These are phyloP conservation scores for Pulveroboletus sp. DNA, from an alignment of 768 basidiomycete species.

Conservation along the genomic window DNA sequence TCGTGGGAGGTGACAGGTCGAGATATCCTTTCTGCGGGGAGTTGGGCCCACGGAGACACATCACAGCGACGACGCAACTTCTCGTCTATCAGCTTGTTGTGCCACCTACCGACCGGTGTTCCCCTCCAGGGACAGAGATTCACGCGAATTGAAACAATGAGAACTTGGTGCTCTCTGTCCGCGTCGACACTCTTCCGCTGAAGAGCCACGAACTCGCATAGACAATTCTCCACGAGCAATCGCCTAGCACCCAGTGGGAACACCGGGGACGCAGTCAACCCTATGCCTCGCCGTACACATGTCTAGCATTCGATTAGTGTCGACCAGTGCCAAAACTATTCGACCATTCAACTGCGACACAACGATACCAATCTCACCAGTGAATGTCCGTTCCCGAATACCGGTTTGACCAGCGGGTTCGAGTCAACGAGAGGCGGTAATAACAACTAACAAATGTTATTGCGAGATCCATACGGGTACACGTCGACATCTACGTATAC, in stretches of 20 bases:
- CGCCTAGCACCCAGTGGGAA: no score
- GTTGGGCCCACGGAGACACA: neutral
- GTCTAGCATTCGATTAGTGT: no score
- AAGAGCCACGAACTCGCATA: no score
- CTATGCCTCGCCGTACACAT: neutral
- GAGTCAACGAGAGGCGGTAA: conserved; percentile 2
- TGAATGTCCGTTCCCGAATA: neutral
- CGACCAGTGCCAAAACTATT: neutral
- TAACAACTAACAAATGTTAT: conserved; percentile 6
- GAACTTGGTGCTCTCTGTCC: no score
- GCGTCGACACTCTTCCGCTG: no score
- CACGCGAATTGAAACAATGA: no score
- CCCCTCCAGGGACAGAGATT: no score
- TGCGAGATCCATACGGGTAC: conserved; percentile 4
- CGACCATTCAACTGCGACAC: neutral
- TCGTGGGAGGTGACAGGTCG: no score
- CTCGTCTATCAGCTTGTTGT: no score
- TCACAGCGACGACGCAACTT: no score
- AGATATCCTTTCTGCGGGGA: neutral
- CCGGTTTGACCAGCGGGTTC: neutral
- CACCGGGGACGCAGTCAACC: neutral
- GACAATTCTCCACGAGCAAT: no score
- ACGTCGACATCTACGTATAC: conserved; percentile 34
- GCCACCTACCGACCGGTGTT: neutral
- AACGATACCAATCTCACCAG: neutral